These are phyloP conservation scores for Dipodascus geniculatus DNA, from an alignment of 805 yeast genomes.

Conservation along the genomic window DNA sequence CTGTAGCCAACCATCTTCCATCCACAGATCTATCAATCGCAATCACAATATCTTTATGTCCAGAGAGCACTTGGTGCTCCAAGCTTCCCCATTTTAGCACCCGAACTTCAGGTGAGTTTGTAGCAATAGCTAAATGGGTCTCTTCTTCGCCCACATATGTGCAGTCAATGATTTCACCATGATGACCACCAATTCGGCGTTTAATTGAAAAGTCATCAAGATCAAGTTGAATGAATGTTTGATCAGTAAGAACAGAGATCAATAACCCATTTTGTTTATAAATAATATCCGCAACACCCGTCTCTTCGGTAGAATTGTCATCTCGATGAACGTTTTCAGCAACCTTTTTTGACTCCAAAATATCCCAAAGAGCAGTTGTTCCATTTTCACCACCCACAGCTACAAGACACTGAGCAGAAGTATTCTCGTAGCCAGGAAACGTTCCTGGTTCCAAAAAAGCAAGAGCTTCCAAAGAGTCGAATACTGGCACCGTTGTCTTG, in stretches of 20 bases:
- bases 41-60: constrained; percentile 79
- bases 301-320: constrained; percentile 45
- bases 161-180: constrained; percentile 90
- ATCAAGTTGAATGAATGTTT: constrained; percentile 51
- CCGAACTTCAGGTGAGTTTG: constrained; percentile 84
- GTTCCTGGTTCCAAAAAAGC: constrained; percentile 21
- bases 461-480: constrained; percentile 35
- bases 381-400: constrained; percentile 75
- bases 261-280: constrained; percentile 23
- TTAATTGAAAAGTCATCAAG: constrained; percentile 30
- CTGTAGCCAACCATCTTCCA: constrained; percentile 86
- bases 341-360: constrained; percentile 35
- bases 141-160: constrained; percentile 56
- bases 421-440: neutral
- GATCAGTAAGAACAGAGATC: constrained; percentile 66
- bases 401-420: constrained; percentile 22
- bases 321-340: constrained; percentile 29
- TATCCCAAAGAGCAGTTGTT: constrained; percentile 53
- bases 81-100: constrained; percentile 43
- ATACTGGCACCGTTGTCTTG: constrained; percentile 55
- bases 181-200: constrained; percentile 75
- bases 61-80: constrained; percentile 56
- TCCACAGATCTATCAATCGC: constrained; percentile 65
- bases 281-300: constrained; percentile 50
- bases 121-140: constrained; percentile 61